Conservation (phyloP, 1,139 yeast species). For the Meyerozyma sp. region DNA sequence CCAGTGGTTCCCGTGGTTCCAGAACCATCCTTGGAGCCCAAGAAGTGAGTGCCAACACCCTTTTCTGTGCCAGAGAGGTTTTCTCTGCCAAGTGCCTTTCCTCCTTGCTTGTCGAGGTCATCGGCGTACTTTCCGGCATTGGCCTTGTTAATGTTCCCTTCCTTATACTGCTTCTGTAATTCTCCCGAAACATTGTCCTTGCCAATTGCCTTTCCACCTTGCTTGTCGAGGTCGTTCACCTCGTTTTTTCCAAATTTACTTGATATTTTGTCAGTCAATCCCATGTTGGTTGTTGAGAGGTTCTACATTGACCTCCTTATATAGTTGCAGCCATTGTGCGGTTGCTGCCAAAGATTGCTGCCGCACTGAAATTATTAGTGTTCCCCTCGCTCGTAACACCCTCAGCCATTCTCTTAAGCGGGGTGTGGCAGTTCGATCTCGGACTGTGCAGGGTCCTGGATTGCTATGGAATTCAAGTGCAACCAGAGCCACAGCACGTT, state of each 20-base stretch:
- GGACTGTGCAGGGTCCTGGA: background rate
- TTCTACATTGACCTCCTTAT: background rate
- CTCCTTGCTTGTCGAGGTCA: constrained; percentile 23
- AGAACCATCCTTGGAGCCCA: constrained; percentile 11
- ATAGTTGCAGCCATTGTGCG: constrained; percentile 1
- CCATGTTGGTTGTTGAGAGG: constrained; percentile 17
- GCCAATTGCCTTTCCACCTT: constrained; percentile 24
- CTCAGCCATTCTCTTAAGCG: background rate
- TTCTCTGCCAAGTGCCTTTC: constrained; percentile 22
- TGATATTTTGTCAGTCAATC: constrained; percentile 30
- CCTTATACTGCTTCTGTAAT: too few species aligned
- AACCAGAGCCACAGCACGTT: background rate
- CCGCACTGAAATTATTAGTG: background rate
- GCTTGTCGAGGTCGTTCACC: constrained; percentile 15
- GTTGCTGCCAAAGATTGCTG: background rate
- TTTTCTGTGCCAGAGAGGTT: constrained; percentile 24
- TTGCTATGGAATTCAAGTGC: background rate
- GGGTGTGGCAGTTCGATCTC: background rate
- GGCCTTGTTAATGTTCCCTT: too few species aligned
- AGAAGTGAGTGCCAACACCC: constrained; percentile 23
- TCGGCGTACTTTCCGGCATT: constrained; percentile 1
- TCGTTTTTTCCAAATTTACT: constrained; percentile 23
- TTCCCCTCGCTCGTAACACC: background rate
- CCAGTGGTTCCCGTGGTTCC: constrained; percentile 6
- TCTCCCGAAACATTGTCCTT: constrained; percentile 24